A percentile compares a stretch with the other conserved stretches of the same genome.
phyloP scores from a whole-genome alignment of 345 rosid genomes.

The Eutrema heterophyllum region DNA sequence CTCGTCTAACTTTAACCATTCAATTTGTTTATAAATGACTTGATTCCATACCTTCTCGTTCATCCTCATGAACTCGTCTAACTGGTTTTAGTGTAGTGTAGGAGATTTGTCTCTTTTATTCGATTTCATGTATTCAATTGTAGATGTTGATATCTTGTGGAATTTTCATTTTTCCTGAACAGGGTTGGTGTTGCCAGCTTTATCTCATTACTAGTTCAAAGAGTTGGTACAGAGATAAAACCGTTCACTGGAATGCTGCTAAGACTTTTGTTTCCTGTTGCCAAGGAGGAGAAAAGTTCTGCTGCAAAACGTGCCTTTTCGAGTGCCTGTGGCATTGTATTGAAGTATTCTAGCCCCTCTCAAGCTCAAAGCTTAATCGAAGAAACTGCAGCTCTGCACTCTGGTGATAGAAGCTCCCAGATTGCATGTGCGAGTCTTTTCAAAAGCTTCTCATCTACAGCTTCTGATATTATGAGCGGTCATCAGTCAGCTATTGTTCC shows the following conservation, averaged over 20 bases:
- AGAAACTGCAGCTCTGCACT: slow-evolving; percentile 74
- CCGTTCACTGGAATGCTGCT: slow-evolving; percentile 64
- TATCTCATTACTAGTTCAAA: slow-evolving; percentile 74
- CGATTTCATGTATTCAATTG: background rate
- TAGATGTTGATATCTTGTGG: slow-evolving; percentile 5
- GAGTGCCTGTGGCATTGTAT: slow-evolving; percentile 70
- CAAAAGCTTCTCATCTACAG: slow-evolving; percentile 70
- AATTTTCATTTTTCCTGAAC: slow-evolving; percentile 18
- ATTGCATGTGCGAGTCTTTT: slow-evolving; percentile 77
- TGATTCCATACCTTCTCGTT: background rate
- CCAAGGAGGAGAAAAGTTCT: slow-evolving; percentile 73
- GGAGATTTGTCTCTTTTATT: background rate
- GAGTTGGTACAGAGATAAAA: slow-evolving; percentile 68
- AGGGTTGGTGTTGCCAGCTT: slow-evolving; percentile 98
- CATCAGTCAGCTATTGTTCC: slow-evolving; percentile 68
- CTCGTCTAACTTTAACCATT: background rate
- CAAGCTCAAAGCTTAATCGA: slow-evolving; percentile 79
- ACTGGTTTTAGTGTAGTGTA: background rate
- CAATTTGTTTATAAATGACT: background rate
- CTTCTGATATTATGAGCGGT: slow-evolving; percentile 72
- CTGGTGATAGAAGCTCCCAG: slow-evolving; percentile 76
- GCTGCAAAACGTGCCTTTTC: slow-evolving; percentile 90
- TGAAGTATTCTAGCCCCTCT: slow-evolving; percentile 67
- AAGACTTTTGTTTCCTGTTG: slow-evolving; percentile 75
- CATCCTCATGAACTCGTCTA: background rate